phyloP scores from a whole-genome alignment of 805 yeast genomes.

The Hanseniaspora pseudoguilliermondii region DNA sequence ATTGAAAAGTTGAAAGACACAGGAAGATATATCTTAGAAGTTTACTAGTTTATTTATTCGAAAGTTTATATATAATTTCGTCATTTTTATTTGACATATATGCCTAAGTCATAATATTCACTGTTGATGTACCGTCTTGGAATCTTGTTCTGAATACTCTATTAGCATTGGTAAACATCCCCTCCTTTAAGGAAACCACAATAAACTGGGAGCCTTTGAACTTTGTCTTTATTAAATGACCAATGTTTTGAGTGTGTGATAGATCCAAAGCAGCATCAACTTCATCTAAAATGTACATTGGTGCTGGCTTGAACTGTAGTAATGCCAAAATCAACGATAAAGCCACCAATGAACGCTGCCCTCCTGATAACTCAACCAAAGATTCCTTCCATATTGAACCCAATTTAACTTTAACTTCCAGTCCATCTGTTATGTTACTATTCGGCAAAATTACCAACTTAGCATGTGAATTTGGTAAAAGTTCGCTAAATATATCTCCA shows the following conservation, averaged over 20 bases:
- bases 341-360: conserved; percentile 91
- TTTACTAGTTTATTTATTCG: conserved; percentile 39
- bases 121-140: conserved; percentile 93
- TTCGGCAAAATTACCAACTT: conserved; percentile 71
- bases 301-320: conserved; percentile 92
- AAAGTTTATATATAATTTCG: background rate
- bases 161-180: conserved; percentile 96
- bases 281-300: conserved; percentile 94
- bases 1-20: conserved; percentile 89
- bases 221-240: conserved; percentile 86
- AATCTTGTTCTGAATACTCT: conserved; percentile 84
- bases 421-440: conserved; percentile 76
- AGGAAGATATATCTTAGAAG: conserved; percentile 86
- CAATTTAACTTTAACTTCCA: conserved; percentile 77
- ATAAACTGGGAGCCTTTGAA: conserved; percentile 94
- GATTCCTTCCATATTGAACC: conserved; percentile 95
- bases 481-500: conserved; percentile 77
- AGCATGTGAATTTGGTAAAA: conserved; percentile 81
- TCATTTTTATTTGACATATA: background rate
- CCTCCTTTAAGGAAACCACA: conserved; percentile 92
- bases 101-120: conserved; percentile 40
- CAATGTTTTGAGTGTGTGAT: conserved; percentile 94
- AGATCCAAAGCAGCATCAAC: conserved; percentile 97
- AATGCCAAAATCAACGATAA: conserved; percentile 82
- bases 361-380: conserved; percentile 89